These are phyloP conservation scores for Hypoxylon fuscum DNA, from an alignment of 495 filamentous ascomycete genomes.

Conservation along the genomic window DNA sequence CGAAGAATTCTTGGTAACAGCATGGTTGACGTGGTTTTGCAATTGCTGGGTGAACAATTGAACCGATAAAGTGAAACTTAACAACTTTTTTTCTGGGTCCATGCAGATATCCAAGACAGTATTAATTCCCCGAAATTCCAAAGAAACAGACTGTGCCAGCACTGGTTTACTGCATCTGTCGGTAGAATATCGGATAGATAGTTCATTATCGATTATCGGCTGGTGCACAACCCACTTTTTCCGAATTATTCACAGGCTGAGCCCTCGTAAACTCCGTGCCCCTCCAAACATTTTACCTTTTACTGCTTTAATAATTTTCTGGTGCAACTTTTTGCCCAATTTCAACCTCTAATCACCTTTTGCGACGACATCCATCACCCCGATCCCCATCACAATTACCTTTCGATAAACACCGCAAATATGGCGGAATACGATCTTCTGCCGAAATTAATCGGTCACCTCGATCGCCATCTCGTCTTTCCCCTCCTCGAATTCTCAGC, in stretches of 20 bases:
- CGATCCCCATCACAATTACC: constrained; percentile 8
- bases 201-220: constrained; percentile 7
- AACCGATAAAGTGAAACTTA: too few relatives aligned
- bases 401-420: constrained; percentile 41
- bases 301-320: constrained; percentile 19
- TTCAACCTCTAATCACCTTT: constrained; percentile 6
- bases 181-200: constrained; percentile 23
- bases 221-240: constrained; percentile 34
- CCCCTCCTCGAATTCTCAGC: constrained; percentile 86
- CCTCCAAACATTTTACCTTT: constrained; percentile 31
- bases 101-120: too few relatives aligned
- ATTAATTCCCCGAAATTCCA: not conserved
- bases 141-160: too few relatives aligned
- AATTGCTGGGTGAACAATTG: too few relatives aligned
- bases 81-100: too few relatives aligned
- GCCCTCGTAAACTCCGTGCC: constrained; percentile 17
- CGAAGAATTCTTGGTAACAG: constrained; percentile 28
- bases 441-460: constrained; percentile 86
- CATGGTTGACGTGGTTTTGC: constrained; percentile 7
- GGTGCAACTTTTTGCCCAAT: constrained; percentile 19
- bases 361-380: constrained; percentile 6
- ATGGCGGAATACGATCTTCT: constrained; percentile 88
- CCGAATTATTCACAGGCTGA: constrained; percentile 19
- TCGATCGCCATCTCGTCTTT: constrained; percentile 96
- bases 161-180: constrained; percentile 15